A percentile compares a stretch with the other conserved stretches of the same genome.
These are phyloP conservation scores for Meyerozyma athensensis DNA, from an alignment of 1,139 yeast genomes.

Conservation along the genomic window DNA sequence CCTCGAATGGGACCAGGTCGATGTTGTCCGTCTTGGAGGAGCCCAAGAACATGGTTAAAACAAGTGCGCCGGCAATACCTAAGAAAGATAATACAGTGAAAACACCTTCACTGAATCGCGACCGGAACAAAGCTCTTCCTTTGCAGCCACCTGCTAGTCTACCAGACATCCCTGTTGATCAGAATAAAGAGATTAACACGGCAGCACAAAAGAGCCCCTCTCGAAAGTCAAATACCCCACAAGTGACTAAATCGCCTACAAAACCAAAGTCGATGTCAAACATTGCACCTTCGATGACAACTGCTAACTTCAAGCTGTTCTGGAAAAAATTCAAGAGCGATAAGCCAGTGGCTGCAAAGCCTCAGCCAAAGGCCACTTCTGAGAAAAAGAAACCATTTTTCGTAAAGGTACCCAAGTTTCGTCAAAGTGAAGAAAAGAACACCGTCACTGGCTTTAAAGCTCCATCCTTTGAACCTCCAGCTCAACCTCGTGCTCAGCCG, in stretches of 20 bases:
- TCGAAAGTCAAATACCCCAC: neutral
- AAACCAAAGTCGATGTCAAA: neutral
- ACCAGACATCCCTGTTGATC: neutral
- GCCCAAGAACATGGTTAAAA: too few relatives aligned
- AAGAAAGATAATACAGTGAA: neutral
- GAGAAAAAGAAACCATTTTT: neutral
- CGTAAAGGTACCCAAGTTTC: neutral
- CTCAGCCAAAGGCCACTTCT: neutral
- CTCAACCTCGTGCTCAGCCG: neutral
- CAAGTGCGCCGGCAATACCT: too few relatives aligned
- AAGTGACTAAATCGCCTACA: neutral
- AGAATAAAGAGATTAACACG: neutral
- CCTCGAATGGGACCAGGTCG: conserved; percentile 5
- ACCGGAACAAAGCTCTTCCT: neutral
- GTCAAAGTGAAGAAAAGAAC: neutral
- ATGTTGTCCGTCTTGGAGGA: conserved; percentile 11
- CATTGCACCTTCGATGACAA: neutral
- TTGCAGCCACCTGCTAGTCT: neutral
- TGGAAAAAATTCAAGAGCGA: neutral
- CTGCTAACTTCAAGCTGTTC: neutral
- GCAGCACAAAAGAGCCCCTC: too few relatives aligned
- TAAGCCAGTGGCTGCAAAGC: neutral
- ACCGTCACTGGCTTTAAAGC: neutral
- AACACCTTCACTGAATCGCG: neutral
- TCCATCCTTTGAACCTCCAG: conserved; percentile 4